Base-by-base conservation (phyloP, 2,329 filamentous ascomycete genomes). In the Diaporthe sp. region DNA sequence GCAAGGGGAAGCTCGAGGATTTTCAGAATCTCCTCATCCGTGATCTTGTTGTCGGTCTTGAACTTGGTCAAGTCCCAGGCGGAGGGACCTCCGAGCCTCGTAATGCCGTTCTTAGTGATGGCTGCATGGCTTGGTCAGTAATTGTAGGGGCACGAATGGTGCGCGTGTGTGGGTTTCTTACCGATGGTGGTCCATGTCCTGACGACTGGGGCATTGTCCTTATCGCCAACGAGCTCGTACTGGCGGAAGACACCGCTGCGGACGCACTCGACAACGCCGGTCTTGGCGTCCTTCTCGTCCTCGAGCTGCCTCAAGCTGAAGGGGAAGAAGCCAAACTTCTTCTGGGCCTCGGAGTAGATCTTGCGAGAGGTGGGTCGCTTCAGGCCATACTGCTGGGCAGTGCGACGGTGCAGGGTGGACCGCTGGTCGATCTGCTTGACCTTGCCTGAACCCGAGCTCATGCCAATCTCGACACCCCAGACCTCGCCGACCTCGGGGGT, bases 41-140 rank as follows among this genome's bases (percentile, higher is more conserved):
- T 93, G 82, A 99, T 98, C 91, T 98, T 98, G 92, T 98, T 98
- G 85, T 98, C 96, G 47, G 95, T 93, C 91, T 98, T 94, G 89
- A 93, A 92, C 88, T 96, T 95, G 83, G 90, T 91, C 77, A 97
- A 84, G 83, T 98, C 95, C 78, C 94, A 89, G 31, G 92, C 85
- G 77, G 94, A 92, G 47, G 97, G 93, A 37, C 91, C 93, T 81
- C 95, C 93, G 75, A 99, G 88, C 87, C 94, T 95, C 82, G 94
- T 95, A 82, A 99, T 89, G 80, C 97, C 97, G 85, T 98, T 98
- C 92, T 99, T 99, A 82, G 95, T 98, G 85, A 99, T 95, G 77
- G 95, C 97, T 98, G 79, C 70, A 76, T 72, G 22, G 76, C 68
- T 53, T 51, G 67, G 77, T 84, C 79, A 85, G 80, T 67, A 67